Evolutionary conservation across 2,329 filamentous ascomycete species (phyloP), one percentile per base, ranked within the genome.

Genomic region (Dactylellina drechsleri): DNA sequence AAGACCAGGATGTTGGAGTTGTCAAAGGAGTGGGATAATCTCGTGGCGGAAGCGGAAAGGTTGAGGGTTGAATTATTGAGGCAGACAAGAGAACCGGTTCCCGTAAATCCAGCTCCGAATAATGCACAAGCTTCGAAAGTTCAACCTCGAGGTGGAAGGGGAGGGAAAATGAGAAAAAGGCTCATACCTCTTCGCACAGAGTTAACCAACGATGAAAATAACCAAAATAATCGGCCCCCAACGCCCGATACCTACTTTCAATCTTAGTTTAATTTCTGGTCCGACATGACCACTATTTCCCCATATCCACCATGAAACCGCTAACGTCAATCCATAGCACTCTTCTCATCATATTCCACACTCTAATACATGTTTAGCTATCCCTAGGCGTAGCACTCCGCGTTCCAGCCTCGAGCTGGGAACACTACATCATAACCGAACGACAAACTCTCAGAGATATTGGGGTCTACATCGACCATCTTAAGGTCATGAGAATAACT

Each of bases 151-250:
- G 23, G 23, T 23, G 23, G 23, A 23, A 23, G 23, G 23, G 36
- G 36, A 58, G 16, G 54, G 16, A 58, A 40, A 26, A 58, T 58
- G 54, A 43, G 16, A 12, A 36, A n/a, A 43, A 58, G 45, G 12
- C 12, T n/a, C 10, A 15, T 56, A 36, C 31, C 31, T 12, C 53
- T 28, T 15, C 15, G n/a, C 40, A 12, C 23, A 40, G 10, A 31
- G 28, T 6, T 18, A 2, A 56, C 18, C 12, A 31, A 40, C 16
- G 13, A 4, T 28, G 13, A 10, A 7, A 56, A n/a, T n/a, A 28
- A 13, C 7, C 12, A 56, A 16, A 45, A 45, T 45, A 2, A 2
- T 12, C 54, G 18, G 6, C 8, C 36, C 13, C 4, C 3, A 41
- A 20, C 6, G 4, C 16, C 54, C 4, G 18, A 23, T 23, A 23